Base-by-base conservation (phyloP, 2,329 filamentous ascomycete genomes). In the Pseudodiploospora longispora region DNA sequence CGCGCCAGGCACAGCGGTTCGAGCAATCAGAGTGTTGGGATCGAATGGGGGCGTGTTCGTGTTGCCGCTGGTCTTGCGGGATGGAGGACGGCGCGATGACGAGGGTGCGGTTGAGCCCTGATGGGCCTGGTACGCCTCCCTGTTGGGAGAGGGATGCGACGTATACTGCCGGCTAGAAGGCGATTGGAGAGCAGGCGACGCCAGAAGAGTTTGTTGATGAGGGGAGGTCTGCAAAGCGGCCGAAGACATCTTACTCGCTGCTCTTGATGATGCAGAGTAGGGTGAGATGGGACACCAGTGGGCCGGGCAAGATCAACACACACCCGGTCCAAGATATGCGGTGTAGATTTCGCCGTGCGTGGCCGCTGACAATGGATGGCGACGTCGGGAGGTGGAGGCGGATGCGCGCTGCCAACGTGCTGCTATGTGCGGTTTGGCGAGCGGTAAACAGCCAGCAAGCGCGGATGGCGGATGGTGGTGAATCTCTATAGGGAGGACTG, bases 161-260 rank as follows among this genome's bases (percentile, higher is more conserved):
- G 72, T 65, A 62, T 79, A 78, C 50, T 74, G 73, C 51, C 69
- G 70, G 56, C 63, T 69, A 41, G 71, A 65, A 31, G 72, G 60
- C 51, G 75, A 66, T 37, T 69, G 61, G 50, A 76, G 65, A 19
- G 19, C 19, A 52, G 72, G 70, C 48, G 71, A 67, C 44, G 70
- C 64, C 54, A 74, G 60, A 50, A 68, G 66, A 50, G 68, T 65
- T 59, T 74, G 72, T 59, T 76, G 74, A 62, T 77, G 75, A 55
- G 75, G 69, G 59, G 72, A 66, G 52, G 76, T 68, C 64, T 83
- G 80, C 60, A 84, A 67, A 55, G 75, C 75, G 70, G 80, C 76
- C 63, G 76, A 80, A 66, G 59, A 64, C 62, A 64, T 66, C 46
- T 58, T 64, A 32, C 31, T 29, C 34, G 42, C 30, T 27, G 36